Evolutionary conservation across 495 filamentous ascomycete genomes (phyloP), one percentile per base, ranked within the genome.

Genomic region (Achaetomiella virescens): DNA sequence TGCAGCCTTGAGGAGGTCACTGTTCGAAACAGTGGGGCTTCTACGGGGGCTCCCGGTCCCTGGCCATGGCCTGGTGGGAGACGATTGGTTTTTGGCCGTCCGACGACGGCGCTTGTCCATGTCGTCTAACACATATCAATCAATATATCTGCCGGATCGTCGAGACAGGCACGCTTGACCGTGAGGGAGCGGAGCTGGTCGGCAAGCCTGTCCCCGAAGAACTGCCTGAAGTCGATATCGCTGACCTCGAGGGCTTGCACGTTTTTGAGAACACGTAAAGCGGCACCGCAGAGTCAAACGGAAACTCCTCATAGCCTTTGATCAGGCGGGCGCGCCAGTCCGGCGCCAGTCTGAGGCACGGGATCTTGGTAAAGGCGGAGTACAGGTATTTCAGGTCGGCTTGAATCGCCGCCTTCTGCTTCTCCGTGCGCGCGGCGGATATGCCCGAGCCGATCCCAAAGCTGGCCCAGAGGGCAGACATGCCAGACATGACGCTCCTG

Each of bases 351-450:
- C 86, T 84, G 41, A 98, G 76, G 62, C 88, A 95, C 3, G 93
- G 93, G 52, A 97, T 95, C 74, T 98, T 98, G 65, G 93, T 98
- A 70, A 97, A 97, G 53, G 93, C 90, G 18, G 93, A 96, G 71
- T 96, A 98, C 9, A 98, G 79, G 68, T 98, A 97, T 70, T 90
- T 96, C 45, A 95, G 72, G 65, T 98, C 93, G 25, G 84, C 83
- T 61, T 91, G 83, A 47, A 92, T 68, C 25, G 89, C 88, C 29
- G 86, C 84, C 65, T 93, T 91, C 70, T 90, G 88, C 70, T 85
- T 90, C 69, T 95, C 93, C 22, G 82, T 84, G 63, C 89, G 90
- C 62, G 88, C 83, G 31, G 81, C 79, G 24, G 86, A 82, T 54
- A 88, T 88, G 63, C 85, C 84, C 15, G 84, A 83, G 36, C 82